These are phyloP conservation scores for Paraleonurus japonicus DNA, from an alignment of 257 asterid genomes.

Conservation along the genomic window DNA sequence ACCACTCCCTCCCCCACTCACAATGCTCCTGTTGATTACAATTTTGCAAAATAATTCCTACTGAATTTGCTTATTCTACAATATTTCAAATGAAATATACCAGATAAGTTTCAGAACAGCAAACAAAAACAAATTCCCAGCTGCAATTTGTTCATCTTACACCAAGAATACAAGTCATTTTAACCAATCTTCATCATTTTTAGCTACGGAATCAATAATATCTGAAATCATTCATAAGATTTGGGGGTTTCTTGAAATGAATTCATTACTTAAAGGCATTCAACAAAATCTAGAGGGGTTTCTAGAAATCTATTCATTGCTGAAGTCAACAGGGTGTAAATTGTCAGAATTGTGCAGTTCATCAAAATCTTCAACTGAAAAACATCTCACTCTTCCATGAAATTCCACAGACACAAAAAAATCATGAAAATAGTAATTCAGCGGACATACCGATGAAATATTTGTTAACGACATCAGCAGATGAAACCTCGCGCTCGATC, in stretches of 20 bases:
- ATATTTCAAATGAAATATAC: neutral
- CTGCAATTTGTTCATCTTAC: neutral
- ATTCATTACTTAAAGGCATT: neutral
- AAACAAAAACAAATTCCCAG: neutral
- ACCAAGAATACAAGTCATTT: neutral
- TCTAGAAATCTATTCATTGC: neutral
- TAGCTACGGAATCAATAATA: neutral
- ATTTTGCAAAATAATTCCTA: neutral
- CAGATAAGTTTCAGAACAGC: neutral
- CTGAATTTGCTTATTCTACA: neutral
- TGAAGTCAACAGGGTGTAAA: neutral
- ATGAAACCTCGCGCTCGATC: constrained; percentile 37
- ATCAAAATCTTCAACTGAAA: neutral
- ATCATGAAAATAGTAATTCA: no score
- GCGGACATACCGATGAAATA: constrained; percentile 43
- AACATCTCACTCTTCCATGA: neutral
- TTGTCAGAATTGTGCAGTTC: neutral
- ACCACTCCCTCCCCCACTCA: constrained; percentile 59
- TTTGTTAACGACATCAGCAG: constrained; percentile 30
- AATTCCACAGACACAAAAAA: neutral
- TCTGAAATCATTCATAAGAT: neutral
- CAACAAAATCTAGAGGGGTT: neutral
- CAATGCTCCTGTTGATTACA: constrained; percentile 36
- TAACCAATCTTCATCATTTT: constrained; percentile 1
- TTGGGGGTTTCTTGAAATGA: neutral